phyloP scores from a whole-genome alignment of 768 basidiomycete genomes.

The Calvatia gigantea region DNA sequence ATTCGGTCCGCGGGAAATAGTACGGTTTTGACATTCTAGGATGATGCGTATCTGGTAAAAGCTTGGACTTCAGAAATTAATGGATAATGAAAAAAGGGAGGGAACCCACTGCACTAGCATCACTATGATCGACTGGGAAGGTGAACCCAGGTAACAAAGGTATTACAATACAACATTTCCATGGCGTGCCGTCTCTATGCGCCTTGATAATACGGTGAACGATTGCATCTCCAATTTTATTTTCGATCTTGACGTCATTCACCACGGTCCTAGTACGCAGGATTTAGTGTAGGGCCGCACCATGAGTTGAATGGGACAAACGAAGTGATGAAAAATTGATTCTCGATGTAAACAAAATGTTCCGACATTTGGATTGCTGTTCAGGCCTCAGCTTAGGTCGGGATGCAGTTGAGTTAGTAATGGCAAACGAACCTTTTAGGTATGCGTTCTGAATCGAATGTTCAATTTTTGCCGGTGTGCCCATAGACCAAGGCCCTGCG shows the following conservation, averaged over 20 bases:
- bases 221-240: conserved; percentile 91
- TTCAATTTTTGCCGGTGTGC: conserved; percentile 80
- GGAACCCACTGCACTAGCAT: conserved; percentile 80
- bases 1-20: conserved; percentile 82
- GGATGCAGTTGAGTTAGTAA: not conserved
- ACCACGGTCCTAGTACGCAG: conserved; percentile 60
- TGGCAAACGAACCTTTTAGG: conserved; percentile 59
- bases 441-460: conserved; percentile 95
- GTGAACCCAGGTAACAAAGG: conserved; percentile 93
- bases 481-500: conserved; percentile 95
- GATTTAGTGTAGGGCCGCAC: conserved; percentile 7
- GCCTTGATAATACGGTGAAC: conserved; percentile 90
- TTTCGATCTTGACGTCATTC: conserved; percentile 84
- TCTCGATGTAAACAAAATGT: conserved; percentile 98
- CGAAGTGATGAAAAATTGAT: conserved; percentile 91
- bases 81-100: not conserved
- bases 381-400: not conserved
- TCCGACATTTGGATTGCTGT: conserved; percentile 90
- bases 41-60: conserved; percentile 79
- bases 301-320: conserved; percentile 31
- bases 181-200: conserved; percentile 72
- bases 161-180: conserved; percentile 92
- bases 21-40: conserved; percentile 90
- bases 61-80: not conserved
- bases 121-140: conserved; percentile 87